Percentiles rank a stretch among this genome's conserved stretches.
Conservation (phyloP, 257 asterid genomes). For the Primulina eburnea region DNA sequence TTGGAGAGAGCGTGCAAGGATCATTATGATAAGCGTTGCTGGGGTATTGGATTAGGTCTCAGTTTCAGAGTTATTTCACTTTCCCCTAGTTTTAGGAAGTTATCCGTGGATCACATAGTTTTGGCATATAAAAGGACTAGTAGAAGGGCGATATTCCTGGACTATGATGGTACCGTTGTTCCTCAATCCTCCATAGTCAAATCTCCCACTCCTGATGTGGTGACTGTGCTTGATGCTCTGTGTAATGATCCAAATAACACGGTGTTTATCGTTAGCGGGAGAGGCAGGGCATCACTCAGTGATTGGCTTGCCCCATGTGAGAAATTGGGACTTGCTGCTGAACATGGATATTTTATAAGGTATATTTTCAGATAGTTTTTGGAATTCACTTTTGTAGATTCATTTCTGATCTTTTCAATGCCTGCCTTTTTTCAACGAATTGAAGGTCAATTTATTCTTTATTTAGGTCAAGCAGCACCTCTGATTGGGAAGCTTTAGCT, state of each 20-base stretch:
- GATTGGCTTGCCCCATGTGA: constrained; percentile 87
- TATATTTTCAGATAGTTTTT: constrained; percentile 20
- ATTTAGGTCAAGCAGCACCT: constrained; percentile 49
- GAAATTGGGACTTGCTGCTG: constrained; percentile 80
- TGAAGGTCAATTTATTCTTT: constrained; percentile 13
- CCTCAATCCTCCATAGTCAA: constrained; percentile 60
- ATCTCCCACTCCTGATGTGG: constrained; percentile 68
- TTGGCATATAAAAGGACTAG: constrained; percentile 60
- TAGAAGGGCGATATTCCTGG: constrained; percentile 82
- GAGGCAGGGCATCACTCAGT: constrained; percentile 55
- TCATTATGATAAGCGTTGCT: constrained; percentile 77
- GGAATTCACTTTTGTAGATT: not conserved
- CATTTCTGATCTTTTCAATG: not conserved
- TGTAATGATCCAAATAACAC: constrained; percentile 72
- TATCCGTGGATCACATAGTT: constrained; percentile 60
- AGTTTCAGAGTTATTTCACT: constrained; percentile 82
- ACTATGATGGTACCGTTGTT: constrained; percentile 92
- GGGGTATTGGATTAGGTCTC: constrained; percentile 86
- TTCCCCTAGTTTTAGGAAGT: constrained; percentile 81
- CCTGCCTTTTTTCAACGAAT: not conserved
- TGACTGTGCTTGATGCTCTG: constrained; percentile 50
- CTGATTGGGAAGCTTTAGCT: constrained; percentile 68
- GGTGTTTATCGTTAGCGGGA: constrained; percentile 83
- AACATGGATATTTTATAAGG: constrained; percentile 85
- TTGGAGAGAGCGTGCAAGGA: constrained; percentile 81